Percentiles rank a stretch among this genome's conserved stretches.
Conservation (phyloP, 306 rosid genomes). For the Ceratonia siliqua region DNA sequence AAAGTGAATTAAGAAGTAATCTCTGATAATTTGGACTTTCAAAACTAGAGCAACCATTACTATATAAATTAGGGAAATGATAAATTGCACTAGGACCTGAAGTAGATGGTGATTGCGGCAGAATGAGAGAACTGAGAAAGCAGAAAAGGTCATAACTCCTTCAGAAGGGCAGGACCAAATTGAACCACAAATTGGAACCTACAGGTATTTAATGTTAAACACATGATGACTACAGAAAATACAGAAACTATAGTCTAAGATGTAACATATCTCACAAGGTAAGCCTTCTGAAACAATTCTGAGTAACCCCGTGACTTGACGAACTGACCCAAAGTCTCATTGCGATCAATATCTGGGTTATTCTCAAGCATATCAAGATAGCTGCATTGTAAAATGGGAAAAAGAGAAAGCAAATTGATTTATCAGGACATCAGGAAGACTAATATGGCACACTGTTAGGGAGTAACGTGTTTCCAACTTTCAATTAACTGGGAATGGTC, state of each 20-base stretch:
- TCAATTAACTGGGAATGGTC: not conserved
- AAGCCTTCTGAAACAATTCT: conserved; percentile 75
- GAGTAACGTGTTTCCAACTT: too few species aligned
- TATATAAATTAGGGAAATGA: not conserved
- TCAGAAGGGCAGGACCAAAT: conserved; percentile 86
- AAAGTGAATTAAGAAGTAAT: conserved; percentile 24
- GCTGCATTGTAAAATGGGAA: conserved; percentile 38
- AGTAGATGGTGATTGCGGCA: conserved; percentile 84
- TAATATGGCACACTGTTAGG: not conserved
- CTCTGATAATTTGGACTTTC: not conserved
- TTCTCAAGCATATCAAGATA: conserved; percentile 75
- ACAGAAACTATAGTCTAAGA: not conserved
- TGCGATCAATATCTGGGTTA: conserved; percentile 71
- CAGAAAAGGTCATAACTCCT: conserved; percentile 81
- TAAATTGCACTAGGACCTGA: conserved; percentile 55
- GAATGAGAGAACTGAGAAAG: conserved; percentile 79
- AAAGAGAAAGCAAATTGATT: conserved; percentile 4
- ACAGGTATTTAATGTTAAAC: conserved; percentile 3
- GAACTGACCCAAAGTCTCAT: conserved; percentile 72
- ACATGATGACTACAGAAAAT: not conserved
- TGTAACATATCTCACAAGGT: conserved; percentile 59
- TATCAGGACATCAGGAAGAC: not conserved
- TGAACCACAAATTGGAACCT: conserved; percentile 89
- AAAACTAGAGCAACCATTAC: not conserved
- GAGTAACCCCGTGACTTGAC: conserved; percentile 73